Evolutionary conservation across 306 rosid species (phyloP).

Genomic region (Pyrus betulifolia): DNA sequence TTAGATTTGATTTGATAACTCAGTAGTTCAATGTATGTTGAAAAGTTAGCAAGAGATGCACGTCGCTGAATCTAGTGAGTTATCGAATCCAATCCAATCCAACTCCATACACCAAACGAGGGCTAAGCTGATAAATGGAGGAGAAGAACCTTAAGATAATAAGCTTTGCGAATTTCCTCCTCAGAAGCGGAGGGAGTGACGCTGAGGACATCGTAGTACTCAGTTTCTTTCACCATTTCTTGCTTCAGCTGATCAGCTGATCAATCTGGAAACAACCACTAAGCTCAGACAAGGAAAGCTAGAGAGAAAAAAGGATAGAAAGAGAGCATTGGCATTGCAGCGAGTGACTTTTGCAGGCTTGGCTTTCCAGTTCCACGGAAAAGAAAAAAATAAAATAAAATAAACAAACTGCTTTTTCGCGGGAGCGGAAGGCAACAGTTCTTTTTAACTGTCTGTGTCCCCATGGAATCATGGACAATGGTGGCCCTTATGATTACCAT

Average conservation of each 20-base stretch:
- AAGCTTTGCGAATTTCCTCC: conserved; percentile 82
- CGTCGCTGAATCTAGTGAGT: background rate
- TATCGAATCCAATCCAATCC: background rate
- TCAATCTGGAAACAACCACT: background rate
- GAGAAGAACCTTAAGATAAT: conserved; percentile 63
- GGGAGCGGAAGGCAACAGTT: conserved; percentile 43
- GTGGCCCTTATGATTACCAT: conserved; percentile 18
- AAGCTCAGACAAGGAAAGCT: background rate
- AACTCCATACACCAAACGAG: background rate
- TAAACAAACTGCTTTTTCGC: conserved; percentile 37
- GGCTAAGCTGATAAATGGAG: background rate
- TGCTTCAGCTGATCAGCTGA: background rate
- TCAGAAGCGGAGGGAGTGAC: conserved; percentile 65
- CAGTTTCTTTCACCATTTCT: conserved; percentile 69
- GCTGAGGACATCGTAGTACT: conserved; percentile 73
- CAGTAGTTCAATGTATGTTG: background rate
- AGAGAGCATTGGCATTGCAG: background rate
- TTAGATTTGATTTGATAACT: background rate
- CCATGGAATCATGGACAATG: conserved; percentile 1
- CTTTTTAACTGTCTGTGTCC: conserved; percentile 29
- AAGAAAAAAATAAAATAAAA: conserved; percentile 27
- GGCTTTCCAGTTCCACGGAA: conserved; percentile 58
- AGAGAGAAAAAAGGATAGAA: background rate
- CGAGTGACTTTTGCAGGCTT: background rate
- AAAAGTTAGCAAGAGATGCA: background rate